phyloP scores from a whole-genome alignment of 805 yeast species.

The Saturnispora zaruensis region DNA sequence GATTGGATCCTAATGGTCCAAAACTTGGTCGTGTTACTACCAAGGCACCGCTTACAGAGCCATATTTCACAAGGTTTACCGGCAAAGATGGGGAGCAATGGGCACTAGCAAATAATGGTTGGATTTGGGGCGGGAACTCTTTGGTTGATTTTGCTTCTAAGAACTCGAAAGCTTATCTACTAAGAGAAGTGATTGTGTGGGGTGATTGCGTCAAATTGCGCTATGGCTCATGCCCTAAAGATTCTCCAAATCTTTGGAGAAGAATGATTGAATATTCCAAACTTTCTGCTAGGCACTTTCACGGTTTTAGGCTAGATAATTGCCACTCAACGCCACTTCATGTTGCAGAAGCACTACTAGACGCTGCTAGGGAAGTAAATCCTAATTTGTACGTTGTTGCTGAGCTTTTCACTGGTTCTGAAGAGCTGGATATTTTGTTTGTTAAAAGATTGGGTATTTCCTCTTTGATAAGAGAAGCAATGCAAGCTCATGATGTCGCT shows the following conservation, averaged over 20 bases:
- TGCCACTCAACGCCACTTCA: conserved; percentile 95
- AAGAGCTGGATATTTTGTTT: conserved; percentile 78
- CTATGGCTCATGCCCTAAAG: conserved; percentile 68
- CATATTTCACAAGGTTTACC: conserved; percentile 73
- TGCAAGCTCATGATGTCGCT: conserved; percentile 88
- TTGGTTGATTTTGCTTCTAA: conserved; percentile 85
- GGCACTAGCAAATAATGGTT: conserved; percentile 89
- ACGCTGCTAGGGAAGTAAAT: conserved; percentile 75
- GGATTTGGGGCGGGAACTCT: conserved; percentile 98
- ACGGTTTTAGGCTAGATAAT: conserved; percentile 89
- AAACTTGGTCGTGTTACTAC: conserved; percentile 56
- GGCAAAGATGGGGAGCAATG: conserved; percentile 47
- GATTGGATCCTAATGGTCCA: conserved; percentile 80
- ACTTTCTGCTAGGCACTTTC: conserved; percentile 62
- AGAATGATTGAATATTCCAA: conserved; percentile 75
- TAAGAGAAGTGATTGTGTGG: conserved; percentile 95
- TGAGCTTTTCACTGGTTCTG: conserved; percentile 89
- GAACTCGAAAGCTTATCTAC: conserved; percentile 67
- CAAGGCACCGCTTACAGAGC: conserved; percentile 63
- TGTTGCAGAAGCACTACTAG: conserved; percentile 84
- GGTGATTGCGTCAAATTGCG: conserved; percentile 93
- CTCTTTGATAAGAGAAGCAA: conserved; percentile 88
- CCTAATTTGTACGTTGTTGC: conserved; percentile 91
- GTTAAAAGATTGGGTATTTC: conserved; percentile 88
- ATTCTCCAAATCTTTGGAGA: conserved; percentile 85